Conservation (phyloP, 2,329 filamentous ascomycete species). For the Talaromyces piceae region DNA sequence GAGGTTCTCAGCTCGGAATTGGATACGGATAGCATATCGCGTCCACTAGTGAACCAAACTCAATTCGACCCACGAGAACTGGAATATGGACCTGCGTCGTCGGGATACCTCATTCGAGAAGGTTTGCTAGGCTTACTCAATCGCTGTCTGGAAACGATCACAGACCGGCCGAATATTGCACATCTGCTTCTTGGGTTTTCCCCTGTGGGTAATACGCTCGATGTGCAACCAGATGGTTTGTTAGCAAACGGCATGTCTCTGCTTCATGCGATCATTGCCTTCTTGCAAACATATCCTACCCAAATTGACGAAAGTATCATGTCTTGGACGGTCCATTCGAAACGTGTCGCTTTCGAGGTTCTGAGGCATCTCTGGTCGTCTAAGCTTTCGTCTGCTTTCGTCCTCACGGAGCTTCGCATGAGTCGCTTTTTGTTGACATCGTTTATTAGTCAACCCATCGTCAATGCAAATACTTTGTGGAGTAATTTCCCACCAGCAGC, state of each 20-base stretch:
- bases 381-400: slow-evolving; percentile 64
- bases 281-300: slow-evolving; percentile 64
- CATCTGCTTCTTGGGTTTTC: slow-evolving; percentile 85
- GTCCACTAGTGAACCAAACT: slow-evolving; percentile 63
- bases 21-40: slow-evolving; percentile 71
- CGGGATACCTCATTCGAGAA: slow-evolving; percentile 73
- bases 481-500: slow-evolving; percentile 57
- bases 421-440: slow-evolving; percentile 75
- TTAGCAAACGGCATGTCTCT: slow-evolving; percentile 68
- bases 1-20: slow-evolving; percentile 78
- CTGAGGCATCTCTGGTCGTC: slow-evolving; percentile 78
- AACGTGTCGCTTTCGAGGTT: slow-evolving; percentile 62
- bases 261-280: slow-evolving; percentile 70
- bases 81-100: slow-evolving; percentile 60
- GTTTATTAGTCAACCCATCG: slow-evolving; percentile 63
- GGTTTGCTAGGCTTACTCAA: slow-evolving; percentile 81
- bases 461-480: slow-evolving; percentile 65
- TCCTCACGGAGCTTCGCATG: slow-evolving; percentile 70
- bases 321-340: slow-evolving; percentile 62
- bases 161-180: slow-evolving; percentile 75
- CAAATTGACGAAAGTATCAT: slow-evolving; percentile 53
- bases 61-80: slow-evolving; percentile 59
- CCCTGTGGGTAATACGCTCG: slow-evolving; percentile 63
- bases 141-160: slow-evolving; percentile 66
- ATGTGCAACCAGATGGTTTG: slow-evolving; percentile 58